Evolutionary conservation across 345 rosid species (phyloP).

Genomic region (Angophora floribunda): DNA sequence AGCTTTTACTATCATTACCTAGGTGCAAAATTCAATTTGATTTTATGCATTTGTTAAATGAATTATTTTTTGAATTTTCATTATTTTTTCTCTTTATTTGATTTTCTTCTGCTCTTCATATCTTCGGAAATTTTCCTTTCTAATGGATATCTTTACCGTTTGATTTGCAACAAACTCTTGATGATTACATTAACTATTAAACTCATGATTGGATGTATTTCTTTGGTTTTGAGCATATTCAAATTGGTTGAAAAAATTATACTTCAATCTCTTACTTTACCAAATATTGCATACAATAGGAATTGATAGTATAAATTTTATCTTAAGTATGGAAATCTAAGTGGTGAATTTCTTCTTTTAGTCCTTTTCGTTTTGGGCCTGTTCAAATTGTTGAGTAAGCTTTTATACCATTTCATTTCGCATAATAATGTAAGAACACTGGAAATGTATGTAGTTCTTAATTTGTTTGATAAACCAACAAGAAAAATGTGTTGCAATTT

Average conservation of each 20-base stretch:
- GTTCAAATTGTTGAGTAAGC: neutral
- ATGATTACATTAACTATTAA: neutral
- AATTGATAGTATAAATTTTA: neutral
- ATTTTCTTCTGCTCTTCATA: neutral
- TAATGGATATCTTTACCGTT: neutral
- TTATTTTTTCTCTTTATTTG: neutral
- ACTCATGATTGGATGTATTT: neutral
- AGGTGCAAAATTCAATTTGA: neutral
- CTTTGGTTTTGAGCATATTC: neutral
- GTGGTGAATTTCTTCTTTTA: neutral
- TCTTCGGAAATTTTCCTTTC: neutral
- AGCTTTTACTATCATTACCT: neutral
- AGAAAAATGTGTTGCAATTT: neutral
- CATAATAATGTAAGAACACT: neutral
- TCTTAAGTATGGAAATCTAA: neutral
- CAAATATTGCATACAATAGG: neutral
- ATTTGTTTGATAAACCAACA: neutral
- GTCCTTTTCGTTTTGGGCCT: neutral
- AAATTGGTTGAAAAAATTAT: neutral
- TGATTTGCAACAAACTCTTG: neutral
- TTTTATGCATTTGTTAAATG: neutral
- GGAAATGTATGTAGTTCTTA: neutral
- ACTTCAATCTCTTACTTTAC: neutral
- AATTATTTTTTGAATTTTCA: neutral
- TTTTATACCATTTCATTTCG: neutral